phyloP scores from a whole-genome alignment of 2,329 filamentous ascomycete species.

The Sclerotinia spermophila region DNA sequence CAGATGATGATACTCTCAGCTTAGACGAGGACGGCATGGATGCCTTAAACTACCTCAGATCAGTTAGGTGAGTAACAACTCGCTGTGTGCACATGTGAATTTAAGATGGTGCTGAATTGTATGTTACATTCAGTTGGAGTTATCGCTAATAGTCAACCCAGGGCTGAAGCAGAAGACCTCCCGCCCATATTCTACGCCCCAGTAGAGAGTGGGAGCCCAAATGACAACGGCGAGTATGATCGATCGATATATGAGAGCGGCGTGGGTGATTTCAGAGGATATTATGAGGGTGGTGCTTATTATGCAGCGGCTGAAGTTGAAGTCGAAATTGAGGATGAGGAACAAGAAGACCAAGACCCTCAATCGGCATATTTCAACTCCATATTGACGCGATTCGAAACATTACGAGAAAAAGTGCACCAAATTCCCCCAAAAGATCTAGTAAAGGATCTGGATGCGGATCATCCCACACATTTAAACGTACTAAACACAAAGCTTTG shows the following conservation, averaged over 20 bases:
- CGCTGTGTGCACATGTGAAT: background rate
- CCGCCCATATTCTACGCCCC: conserved; percentile 68
- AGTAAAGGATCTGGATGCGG: conserved; percentile 50
- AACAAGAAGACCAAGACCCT: conserved; percentile 44
- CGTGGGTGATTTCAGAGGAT: conserved; percentile 55
- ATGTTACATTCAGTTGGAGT: conserved; percentile 12
- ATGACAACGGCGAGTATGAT: conserved; percentile 24
- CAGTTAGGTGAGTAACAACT: conserved; percentile 59
- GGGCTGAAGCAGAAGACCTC: conserved; percentile 70
- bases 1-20: conserved; percentile 54
- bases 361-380: conserved; percentile 61
- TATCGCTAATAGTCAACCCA: conserved; percentile 47
- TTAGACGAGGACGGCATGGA: conserved; percentile 62
- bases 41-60: conserved; percentile 64
- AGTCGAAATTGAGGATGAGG: conserved; percentile 39
- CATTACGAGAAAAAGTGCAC: conserved; percentile 61
- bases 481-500: conserved; percentile 41
- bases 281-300: conserved; percentile 77
- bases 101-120: conserved; percentile 42
- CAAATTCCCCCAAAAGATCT: conserved; percentile 50
- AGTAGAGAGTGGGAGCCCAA: conserved; percentile 39
- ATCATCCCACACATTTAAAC: conserved; percentile 49
- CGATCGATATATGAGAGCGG: conserved; percentile 48
- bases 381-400: conserved; percentile 60
- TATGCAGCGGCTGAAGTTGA: conserved; percentile 47